Percentiles rank a stretch among this genome's conserved stretches.
phyloP scores from a whole-genome alignment of 2,329 filamentous ascomycete genomes.

The Ophioceras dolichostomum region DNA sequence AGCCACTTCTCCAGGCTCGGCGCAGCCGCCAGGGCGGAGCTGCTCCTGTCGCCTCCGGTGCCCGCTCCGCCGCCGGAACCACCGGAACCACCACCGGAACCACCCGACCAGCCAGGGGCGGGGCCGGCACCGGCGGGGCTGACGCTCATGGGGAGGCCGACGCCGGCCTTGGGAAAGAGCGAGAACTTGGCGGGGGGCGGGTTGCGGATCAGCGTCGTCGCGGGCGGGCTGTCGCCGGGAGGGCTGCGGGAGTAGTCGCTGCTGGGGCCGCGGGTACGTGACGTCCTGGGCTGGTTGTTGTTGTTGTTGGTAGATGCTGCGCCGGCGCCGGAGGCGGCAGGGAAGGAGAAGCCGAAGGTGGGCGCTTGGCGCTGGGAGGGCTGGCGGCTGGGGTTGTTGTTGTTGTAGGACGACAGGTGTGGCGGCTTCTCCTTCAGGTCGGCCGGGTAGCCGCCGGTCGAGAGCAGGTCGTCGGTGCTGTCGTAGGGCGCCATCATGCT shows the following conservation, averaged over 20 bases:
- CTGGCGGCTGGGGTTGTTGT: background rate
- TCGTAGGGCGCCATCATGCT: background rate
- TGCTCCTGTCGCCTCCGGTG: background rate
- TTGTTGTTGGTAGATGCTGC: background rate
- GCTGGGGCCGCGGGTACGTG: conserved; percentile 1
- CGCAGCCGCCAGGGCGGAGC: background rate
- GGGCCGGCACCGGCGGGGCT: background rate
- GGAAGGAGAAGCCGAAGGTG: no score
- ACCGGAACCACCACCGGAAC: background rate
- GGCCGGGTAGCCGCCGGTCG: conserved; percentile 8
- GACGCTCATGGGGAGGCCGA: background rate
- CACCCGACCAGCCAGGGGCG: background rate
- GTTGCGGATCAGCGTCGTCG: conserved; percentile 4
- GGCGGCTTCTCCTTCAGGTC: conserved; percentile 15
- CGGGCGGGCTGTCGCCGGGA: background rate
- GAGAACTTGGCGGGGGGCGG: conserved; percentile 9
- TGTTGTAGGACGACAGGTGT: background rate
- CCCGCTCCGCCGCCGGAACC: no score
- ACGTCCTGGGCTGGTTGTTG: no score
- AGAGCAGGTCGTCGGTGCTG: background rate
- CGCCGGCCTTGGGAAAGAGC: conserved; percentile 12
- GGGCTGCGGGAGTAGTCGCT: conserved; percentile 1
- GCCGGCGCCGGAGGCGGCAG: background rate
- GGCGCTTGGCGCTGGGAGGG: no score
- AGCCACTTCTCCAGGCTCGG: conserved; percentile 20